Evolutionary conservation across 2,329 filamentous ascomycete genomes (phyloP).

Genomic region (Colletotrichum musicola): DNA sequence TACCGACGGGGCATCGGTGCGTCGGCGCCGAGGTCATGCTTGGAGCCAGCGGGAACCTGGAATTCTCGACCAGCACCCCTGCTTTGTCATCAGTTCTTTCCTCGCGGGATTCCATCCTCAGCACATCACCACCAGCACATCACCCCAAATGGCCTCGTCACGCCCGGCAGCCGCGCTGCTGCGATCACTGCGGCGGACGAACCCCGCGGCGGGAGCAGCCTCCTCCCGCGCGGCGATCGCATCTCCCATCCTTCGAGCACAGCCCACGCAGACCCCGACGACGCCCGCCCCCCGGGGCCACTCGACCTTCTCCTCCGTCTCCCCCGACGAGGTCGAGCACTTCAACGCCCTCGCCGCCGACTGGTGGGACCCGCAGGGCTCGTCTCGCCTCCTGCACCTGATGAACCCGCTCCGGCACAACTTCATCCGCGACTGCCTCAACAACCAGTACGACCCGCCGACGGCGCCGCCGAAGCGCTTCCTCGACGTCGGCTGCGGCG

Average conservation of each 20-base stretch:
- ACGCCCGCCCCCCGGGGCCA: background rate
- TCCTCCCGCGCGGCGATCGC: constrained; percentile 21
- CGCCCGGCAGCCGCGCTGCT: constrained; percentile 36
- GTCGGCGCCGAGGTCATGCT: too few relatives aligned
- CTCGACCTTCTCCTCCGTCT: constrained; percentile 76
- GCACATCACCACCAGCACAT: constrained; percentile 4
- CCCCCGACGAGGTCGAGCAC: constrained; percentile 89
- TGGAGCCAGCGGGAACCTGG: too few relatives aligned
- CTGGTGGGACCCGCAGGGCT: constrained; percentile 98
- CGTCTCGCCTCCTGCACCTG: constrained; percentile 91
- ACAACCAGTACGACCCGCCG: constrained; percentile 59
- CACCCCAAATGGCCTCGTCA: constrained; percentile 31
- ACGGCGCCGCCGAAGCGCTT: constrained; percentile 65
- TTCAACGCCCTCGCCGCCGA: constrained; percentile 93
- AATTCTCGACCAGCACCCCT: constrained; percentile 30
- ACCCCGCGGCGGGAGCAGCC: background rate
- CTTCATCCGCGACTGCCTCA: constrained; percentile 83
- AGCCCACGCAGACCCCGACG: background rate
- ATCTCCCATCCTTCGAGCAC: constrained; percentile 5
- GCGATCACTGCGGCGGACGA: constrained; percentile 31
- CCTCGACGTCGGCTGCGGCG: constrained; percentile 95
- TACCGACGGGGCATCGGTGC: too few relatives aligned
- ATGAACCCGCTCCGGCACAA: constrained; percentile 98
- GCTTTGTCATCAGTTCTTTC: constrained; percentile 28
- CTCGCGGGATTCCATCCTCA: constrained; percentile 34